phyloP scores from a whole-genome alignment of 116 monocot genomes.

The Zostera marina region DNA sequence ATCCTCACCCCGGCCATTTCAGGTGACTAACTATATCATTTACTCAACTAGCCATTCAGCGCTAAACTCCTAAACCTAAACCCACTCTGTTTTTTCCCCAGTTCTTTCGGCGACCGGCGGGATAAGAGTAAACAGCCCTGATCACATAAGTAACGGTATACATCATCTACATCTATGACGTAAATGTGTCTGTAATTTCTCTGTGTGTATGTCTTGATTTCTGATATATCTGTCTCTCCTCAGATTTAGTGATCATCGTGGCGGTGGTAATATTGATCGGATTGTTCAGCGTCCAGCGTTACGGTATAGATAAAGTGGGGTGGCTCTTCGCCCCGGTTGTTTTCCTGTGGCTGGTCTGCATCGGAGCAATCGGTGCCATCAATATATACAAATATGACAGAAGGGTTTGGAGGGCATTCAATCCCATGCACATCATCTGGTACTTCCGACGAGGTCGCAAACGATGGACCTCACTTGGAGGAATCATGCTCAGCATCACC shows the following conservation, averaged over 20 bases:
- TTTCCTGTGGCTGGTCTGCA: conserved; percentile 66
- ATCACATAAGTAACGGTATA: conserved; percentile 47
- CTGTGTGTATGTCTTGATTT: background rate
- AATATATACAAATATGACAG: conserved; percentile 65
- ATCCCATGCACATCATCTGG: conserved; percentile 51
- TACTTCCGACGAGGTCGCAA: conserved; percentile 47
- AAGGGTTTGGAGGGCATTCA: conserved; percentile 57
- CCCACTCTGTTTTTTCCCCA: conserved; percentile 11
- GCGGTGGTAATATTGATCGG: conserved; percentile 71
- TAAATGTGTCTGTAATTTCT: background rate
- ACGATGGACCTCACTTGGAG: conserved; percentile 78
- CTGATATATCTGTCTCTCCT: no score
- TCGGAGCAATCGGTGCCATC: conserved; percentile 56
- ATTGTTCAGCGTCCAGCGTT: conserved; percentile 82
- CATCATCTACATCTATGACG: background rate
- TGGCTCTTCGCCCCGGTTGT: conserved; percentile 87
- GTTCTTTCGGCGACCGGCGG: conserved; percentile 79
- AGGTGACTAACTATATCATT: conserved; percentile 13
- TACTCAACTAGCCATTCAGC: background rate
- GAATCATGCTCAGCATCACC: conserved; percentile 92
- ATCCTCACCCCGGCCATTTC: conserved; percentile 83
- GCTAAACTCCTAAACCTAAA: background rate
- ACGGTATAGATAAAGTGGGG: conserved; percentile 76
- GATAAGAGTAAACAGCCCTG: conserved; percentile 49
- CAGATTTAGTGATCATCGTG: conserved; percentile 71